Evolutionary conservation across 2,329 filamentous ascomycete genomes (phyloP), one percentile per base, ranked within the genome.

Genomic region (Colletotrichum falcatum): DNA sequence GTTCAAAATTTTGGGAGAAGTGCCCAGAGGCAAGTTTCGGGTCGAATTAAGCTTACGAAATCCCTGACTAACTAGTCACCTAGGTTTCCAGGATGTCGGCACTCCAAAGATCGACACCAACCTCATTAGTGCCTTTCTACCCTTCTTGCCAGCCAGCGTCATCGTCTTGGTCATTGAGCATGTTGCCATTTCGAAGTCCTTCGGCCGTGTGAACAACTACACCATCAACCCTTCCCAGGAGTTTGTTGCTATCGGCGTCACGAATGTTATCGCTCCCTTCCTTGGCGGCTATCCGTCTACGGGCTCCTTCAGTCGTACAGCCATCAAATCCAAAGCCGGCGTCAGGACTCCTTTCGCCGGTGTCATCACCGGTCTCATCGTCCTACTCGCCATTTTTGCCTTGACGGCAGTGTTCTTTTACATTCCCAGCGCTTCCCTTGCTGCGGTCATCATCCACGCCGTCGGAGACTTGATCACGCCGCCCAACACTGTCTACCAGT

Each of bases 161-260:
- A 97, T 98, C 74, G 95, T 99, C n/a, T 86, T 98, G 67, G 86
- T 98, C 44, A 97, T 98, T 72, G 96, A 98, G 81, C 95, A 98
- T 79, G 97, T 98, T 76, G 94, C 95, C 58, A 98, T 98, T 73
- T 94, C 95, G 23, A 99, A 98, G 80, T 98, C 95, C 0, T 98
- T 99, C 75, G 96, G 96, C 12, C 89, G 95, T 70, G 89, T 98
- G 76, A 98, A 98, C 84, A 97, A 97, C 83, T 99, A 99, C 81
- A 91, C 90, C 20, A 98, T 99, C 78, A 91, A 98, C 75, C 95
- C 96, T 0, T 98, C 95, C 0, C 95, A 99, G 79, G 95, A 99
- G 79, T 88, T 99, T 82, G 93, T 99, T 56, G 95, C 94, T 28
- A 97, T 98, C 74, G 95, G 95, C 72, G 89, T 98, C 33, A 92